Conservation (phyloP, 768 basidiomycete genomes). For the Jaapia argillacea region DNA sequence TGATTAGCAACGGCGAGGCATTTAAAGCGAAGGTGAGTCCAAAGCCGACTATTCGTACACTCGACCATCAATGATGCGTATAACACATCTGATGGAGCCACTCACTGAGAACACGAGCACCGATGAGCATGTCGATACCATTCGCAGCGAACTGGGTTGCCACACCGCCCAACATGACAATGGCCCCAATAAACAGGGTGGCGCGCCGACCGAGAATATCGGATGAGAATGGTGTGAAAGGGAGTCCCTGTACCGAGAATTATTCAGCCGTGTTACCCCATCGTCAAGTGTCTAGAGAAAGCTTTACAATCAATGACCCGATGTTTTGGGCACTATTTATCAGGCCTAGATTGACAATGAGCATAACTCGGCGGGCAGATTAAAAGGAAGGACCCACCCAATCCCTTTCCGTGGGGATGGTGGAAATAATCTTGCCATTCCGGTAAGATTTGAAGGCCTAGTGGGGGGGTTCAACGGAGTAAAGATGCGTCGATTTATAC, state of each 20-base stretch:
- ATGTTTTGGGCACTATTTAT: conserved; percentile 59
- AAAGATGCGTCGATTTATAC: not conserved
- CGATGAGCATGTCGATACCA: conserved; percentile 42
- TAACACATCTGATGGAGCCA: conserved; percentile 1
- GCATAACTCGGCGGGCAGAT: not conserved
- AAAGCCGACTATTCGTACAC: too few relatives aligned
- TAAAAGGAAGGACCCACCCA: conserved; percentile 29
- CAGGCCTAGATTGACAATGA: conserved; percentile 29
- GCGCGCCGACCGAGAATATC: conserved; percentile 53
- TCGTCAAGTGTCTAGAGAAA: not conserved
- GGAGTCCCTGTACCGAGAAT: conserved; percentile 33
- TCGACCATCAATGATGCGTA: conserved; percentile 16
- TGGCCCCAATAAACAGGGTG: conserved; percentile 48
- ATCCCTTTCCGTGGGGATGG: conserved; percentile 36
- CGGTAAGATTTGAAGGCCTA: conserved; percentile 60
- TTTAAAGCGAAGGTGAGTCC: conserved; percentile 54
- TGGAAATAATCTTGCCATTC: conserved; percentile 51
- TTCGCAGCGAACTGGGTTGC: conserved; percentile 39
- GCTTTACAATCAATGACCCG: conserved; percentile 35
- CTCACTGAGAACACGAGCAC: conserved; percentile 43
- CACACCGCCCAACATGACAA: conserved; percentile 58
- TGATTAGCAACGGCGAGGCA: conserved; percentile 52
- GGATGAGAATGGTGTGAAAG: conserved; percentile 50
- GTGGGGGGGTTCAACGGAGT: not conserved
- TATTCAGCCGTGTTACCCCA: not conserved